Evolutionary conservation across 208 protist species (phyloP), one percentile per base, ranked within the genome.

Genomic region (Phytomonas sp.): DNA sequence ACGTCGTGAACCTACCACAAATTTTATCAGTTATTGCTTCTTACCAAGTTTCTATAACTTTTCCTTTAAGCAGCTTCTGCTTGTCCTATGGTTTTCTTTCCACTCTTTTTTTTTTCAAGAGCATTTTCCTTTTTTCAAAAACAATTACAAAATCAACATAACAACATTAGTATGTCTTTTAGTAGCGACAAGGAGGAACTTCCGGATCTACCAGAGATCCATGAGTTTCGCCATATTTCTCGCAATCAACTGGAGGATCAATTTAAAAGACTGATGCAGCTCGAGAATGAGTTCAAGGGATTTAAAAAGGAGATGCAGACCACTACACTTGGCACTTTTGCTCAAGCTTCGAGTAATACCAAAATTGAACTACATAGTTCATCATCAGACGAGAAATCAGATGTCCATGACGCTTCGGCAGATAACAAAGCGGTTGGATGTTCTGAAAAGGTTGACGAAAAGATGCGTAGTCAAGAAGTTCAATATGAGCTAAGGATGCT

Each of bases 401-500:
- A 49, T 12, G 19, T 49, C 2, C 6, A 49, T 49, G 40, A 12
- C 12, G 19, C 40, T 49, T 49, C 14, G 2, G 40, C 6, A 12
- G 40, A 49, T 3, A 49, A 16, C 14, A 49, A 49, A 49, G 12
- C 40, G 40, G 19, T 16, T 49, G 40, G 19, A 49, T 23, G 6
- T 19, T 19, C 40, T 49, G 40, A 49, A 12, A 12, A 49, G 40
- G 40, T 49, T 49, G 40, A 49, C 12, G 19, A 49, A 49, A 42
- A 30, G 3, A 49, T 23, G 42, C 67, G 26, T 67, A n/a, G 8
- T 60, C 36, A 30, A 19, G 11, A 42, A 8, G 49, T 71, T 14
- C 69, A 72, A 56, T 80, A 75, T 60, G 85, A 93, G 60, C 75
- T 96, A 34, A 81, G 84, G 23, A 45, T 63, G 14, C 65, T 82